phyloP scores from a whole-genome alignment of 108 stramenopile species.

The Licmophora abbreviata region DNA sequence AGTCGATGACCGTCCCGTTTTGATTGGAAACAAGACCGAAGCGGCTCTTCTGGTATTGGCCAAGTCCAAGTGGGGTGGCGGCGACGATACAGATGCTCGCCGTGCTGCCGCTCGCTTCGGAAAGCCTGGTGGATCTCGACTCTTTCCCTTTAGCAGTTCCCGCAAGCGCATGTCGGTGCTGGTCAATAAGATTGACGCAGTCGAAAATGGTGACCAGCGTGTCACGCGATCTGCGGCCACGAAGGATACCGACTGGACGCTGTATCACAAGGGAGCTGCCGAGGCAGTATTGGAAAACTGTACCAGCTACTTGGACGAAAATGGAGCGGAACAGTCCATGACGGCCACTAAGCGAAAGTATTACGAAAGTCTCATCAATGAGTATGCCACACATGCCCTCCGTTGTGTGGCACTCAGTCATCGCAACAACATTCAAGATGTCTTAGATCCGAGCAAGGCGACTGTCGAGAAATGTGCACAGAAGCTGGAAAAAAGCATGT shows the following conservation, averaged over 20 bases:
- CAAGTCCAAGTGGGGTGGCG: constrained; percentile 28
- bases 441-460: constrained; percentile 14
- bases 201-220: constrained; percentile 1
- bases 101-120: constrained; percentile 49
- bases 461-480: constrained; percentile 32
- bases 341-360: constrained; percentile 35
- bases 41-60: constrained; percentile 53
- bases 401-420: constrained; percentile 64
- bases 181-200: constrained; percentile 24
- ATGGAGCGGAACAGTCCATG: constrained; percentile 46
- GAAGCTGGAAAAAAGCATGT: constrained; percentile 52
- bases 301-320: constrained; percentile 36
- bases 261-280: constrained; percentile 75
- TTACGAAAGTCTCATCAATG: constrained; percentile 32
- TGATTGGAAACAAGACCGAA: constrained; percentile 73
- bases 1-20: constrained; percentile 28
- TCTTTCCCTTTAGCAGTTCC: constrained; percentile 54
- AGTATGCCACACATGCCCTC: constrained; percentile 47
- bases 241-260: constrained; percentile 17
- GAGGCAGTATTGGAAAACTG: constrained; percentile 54
- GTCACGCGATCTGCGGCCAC: background rate
- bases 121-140: constrained; percentile 41
- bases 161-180: constrained; percentile 69
- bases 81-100: constrained; percentile 41
- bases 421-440: constrained; percentile 28